These are phyloP conservation scores for Boletus coccyginus DNA, from an alignment of 768 basidiomycete genomes.

Conservation along the genomic window DNA sequence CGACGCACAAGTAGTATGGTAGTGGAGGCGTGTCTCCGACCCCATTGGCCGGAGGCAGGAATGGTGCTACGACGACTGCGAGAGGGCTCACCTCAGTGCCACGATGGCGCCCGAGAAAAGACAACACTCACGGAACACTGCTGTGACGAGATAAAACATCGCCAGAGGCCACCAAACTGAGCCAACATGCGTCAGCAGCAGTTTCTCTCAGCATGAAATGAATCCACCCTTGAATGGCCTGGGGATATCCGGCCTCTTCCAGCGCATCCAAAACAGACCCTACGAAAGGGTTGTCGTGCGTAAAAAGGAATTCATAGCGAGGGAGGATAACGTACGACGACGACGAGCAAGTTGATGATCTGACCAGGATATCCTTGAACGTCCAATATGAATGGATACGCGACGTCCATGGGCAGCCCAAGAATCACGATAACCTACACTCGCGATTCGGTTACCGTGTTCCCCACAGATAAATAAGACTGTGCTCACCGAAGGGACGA, in stretches of 20 bases:
- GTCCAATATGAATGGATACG: slow-evolving; percentile 60
- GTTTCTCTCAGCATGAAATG: background rate
- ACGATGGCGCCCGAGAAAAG: slow-evolving; percentile 6
- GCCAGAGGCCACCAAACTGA: slow-evolving; percentile 56
- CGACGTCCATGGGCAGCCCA: slow-evolving; percentile 48
- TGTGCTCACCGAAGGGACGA: slow-evolving; percentile 46
- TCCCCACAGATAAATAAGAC: background rate
- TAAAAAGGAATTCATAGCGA: slow-evolving; percentile 27
- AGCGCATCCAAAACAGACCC: slow-evolving; percentile 58
- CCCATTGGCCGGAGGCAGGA: slow-evolving; percentile 50
- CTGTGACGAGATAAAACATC: slow-evolving; percentile 51
- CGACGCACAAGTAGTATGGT: slow-evolving; percentile 50
- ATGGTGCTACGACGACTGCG: slow-evolving; percentile 55
- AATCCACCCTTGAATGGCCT: slow-evolving; percentile 53
- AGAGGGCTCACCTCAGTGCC: background rate
- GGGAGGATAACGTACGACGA: slow-evolving; percentile 37
- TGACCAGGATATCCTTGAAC: slow-evolving; percentile 47
- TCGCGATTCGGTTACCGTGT: background rate
- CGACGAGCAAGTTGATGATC: slow-evolving; percentile 54
- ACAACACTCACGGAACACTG: slow-evolving; percentile 45
- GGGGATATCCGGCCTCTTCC: slow-evolving; percentile 43
- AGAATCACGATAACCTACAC: slow-evolving; percentile 49
- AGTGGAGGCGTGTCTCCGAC: slow-evolving; percentile 60
- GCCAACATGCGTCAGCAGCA: slow-evolving; percentile 1
- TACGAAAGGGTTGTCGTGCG: slow-evolving; percentile 15